These are phyloP conservation scores for Puccinia hordei DNA, from an alignment of 1,284 basidiomycete genomes.

Conservation along the genomic window DNA sequence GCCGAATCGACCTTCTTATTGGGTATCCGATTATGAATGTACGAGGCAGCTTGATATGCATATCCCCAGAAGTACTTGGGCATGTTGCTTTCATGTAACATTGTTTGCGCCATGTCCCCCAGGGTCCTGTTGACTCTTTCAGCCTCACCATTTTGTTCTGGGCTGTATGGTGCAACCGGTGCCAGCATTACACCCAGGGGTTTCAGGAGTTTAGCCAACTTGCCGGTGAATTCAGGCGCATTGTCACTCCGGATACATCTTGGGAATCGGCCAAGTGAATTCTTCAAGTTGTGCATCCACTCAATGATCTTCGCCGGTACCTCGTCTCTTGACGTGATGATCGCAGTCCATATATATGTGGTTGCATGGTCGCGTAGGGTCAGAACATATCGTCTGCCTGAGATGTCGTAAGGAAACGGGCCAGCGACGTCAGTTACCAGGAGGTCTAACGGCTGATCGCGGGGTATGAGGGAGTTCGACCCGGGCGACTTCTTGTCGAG, in stretches of 20 bases:
- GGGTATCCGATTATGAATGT: constrained; percentile 14
- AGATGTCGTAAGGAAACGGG: not conserved
- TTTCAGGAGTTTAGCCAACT: not conserved
- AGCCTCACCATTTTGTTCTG: constrained; percentile 31
- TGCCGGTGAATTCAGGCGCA: not conserved
- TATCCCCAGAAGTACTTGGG: not conserved
- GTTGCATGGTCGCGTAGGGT: constrained; percentile 4
- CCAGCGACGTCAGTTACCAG: not conserved
- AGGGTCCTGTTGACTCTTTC: constrained; percentile 17
- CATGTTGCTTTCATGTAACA: not conserved
- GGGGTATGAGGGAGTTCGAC: not conserved
- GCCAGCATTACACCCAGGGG: not conserved
- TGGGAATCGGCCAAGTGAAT: not conserved
- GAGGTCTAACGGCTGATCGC: not conserved
- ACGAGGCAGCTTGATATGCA: not conserved
- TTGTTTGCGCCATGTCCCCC: constrained; percentile 10
- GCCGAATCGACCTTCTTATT: not conserved
- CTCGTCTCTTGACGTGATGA: not conserved
- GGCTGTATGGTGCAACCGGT: not conserved
- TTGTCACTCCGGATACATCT: not conserved
- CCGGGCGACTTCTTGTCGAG: not conserved
- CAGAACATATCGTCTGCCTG: not conserved
- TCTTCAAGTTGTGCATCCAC: not conserved
- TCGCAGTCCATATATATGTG: not conserved
- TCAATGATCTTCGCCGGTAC: not conserved